Evolutionary conservation across 345 rosid species (phyloP).

Genomic region (Xanthoceras sorbifolium): DNA sequence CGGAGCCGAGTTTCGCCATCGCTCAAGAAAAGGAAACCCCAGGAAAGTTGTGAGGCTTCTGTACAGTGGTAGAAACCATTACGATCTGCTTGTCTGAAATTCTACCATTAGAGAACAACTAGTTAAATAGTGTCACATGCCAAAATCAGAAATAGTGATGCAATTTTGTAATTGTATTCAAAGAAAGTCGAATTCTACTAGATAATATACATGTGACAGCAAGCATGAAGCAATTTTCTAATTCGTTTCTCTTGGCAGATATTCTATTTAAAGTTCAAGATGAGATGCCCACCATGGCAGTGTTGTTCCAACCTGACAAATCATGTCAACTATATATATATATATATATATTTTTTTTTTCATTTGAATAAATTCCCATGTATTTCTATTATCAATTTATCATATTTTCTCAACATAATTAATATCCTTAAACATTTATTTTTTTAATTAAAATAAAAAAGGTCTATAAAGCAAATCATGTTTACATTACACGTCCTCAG

Average conservation of each 20-base stretch:
- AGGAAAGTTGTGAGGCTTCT: constrained; percentile 79
- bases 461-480: background rate
- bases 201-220: background rate
- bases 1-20: constrained; percentile 67
- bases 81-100: constrained; percentile 66
- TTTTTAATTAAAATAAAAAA: too few relatives aligned
- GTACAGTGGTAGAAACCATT: constrained; percentile 82
- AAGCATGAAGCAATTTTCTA: background rate
- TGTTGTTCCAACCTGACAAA: background rate
- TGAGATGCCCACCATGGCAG: too few relatives aligned
- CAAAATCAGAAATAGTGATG: background rate
- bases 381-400: too few relatives aligned
- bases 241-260: too few relatives aligned
- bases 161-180: background rate
- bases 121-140: background rate
- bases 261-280: too few relatives aligned
- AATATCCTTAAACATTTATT: too few relatives aligned
- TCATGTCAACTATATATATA: too few relatives aligned
- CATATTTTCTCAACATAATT: background rate
- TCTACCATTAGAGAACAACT: background rate
- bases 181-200: background rate
- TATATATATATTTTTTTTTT: background rate
- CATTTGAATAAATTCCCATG: background rate
- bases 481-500: background rate
- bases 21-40: constrained; percentile 48